phyloP scores from a whole-genome alignment of 495 filamentous ascomycete species.

The Clavariopsis aquatica region DNA sequence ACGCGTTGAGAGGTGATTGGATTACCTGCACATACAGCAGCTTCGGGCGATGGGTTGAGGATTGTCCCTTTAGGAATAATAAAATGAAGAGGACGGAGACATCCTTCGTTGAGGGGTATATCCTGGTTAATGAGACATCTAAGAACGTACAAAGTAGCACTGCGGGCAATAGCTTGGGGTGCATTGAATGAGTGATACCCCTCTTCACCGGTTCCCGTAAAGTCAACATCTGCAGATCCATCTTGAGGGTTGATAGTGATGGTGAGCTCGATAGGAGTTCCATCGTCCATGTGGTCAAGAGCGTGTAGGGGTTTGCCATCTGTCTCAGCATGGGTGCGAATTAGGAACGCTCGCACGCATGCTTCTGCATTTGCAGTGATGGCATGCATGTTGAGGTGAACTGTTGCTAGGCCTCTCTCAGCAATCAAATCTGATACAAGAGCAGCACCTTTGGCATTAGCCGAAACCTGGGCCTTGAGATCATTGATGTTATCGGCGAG shows the following conservation, averaged over 20 bases:
- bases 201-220: constrained; percentile 44
- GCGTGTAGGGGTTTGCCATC: constrained; percentile 32
- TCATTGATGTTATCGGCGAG: constrained; percentile 44
- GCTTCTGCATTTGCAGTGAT: constrained; percentile 43
- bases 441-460: constrained; percentile 42
- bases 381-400: constrained; percentile 42
- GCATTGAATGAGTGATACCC: constrained; percentile 40
- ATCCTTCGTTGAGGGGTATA: constrained; percentile 43
- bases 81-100: constrained; percentile 36
- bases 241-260: constrained; percentile 40
- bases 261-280: constrained; percentile 41
- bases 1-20: constrained; percentile 40
- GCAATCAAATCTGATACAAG: constrained; percentile 38
- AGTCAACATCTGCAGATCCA: constrained; percentile 44
- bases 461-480: constrained; percentile 44
- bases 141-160: constrained; percentile 38
- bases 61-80: constrained; percentile 32
- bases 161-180: constrained; percentile 35
- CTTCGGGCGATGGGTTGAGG: constrained; percentile 30
- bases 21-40: constrained; percentile 39
- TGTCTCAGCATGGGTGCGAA: constrained; percentile 19
- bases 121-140: constrained; percentile 37
- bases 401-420: constrained; percentile 36
- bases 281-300: constrained; percentile 44
- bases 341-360: constrained; percentile 38